Evolutionary conservation across 78 protist genomes (phyloP).

Genomic region (Dictyostelium citrinum): DNA sequence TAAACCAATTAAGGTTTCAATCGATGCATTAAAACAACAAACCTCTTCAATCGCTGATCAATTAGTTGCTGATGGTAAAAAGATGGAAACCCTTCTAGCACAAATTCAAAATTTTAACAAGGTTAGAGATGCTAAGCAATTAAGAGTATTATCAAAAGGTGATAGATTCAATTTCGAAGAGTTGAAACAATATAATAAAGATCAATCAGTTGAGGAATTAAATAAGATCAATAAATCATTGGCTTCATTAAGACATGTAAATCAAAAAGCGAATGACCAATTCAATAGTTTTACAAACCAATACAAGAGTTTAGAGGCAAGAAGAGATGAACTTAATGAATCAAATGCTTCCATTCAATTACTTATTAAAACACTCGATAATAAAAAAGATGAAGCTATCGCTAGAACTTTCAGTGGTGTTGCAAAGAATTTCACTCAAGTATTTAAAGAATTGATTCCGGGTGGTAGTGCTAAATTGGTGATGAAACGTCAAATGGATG

Average conservation of each 20-base stretch:
- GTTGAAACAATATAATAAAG: not conserved
- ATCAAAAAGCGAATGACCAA: conserved; percentile 98
- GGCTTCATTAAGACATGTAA: conserved; percentile 87
- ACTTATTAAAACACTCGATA: conserved; percentile 89
- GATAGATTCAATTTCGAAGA: conserved; percentile 31
- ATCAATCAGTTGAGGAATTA: conserved; percentile 15
- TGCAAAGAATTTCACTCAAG: conserved; percentile 84
- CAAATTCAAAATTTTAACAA: not conserved
- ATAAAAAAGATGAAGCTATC: conserved; percentile 95
- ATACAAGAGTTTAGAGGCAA: conserved; percentile 39
- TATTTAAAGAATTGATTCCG: conserved; percentile 93
- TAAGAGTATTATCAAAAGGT: not conserved
- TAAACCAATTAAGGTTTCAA: not conserved
- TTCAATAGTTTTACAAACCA: conserved; percentile 82
- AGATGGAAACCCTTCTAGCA: not conserved
- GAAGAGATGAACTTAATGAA: conserved; percentile 82
- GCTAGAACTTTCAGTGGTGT: conserved; percentile 92
- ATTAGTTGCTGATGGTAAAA: not conserved
- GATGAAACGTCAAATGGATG: conserved; percentile 56
- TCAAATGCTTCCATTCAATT: conserved; percentile 73
- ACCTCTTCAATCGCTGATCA: not conserved
- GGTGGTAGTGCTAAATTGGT: conserved; percentile 88
- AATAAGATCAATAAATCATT: conserved; percentile 65
- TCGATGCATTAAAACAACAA: not conserved
- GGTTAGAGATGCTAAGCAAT: not conserved